A percentile compares a stretch with the other conserved stretches of the same genome.
Conservation (phyloP, 2,329 filamentous ascomycete species). For the Davidsoniella neocaledoniae region DNA sequence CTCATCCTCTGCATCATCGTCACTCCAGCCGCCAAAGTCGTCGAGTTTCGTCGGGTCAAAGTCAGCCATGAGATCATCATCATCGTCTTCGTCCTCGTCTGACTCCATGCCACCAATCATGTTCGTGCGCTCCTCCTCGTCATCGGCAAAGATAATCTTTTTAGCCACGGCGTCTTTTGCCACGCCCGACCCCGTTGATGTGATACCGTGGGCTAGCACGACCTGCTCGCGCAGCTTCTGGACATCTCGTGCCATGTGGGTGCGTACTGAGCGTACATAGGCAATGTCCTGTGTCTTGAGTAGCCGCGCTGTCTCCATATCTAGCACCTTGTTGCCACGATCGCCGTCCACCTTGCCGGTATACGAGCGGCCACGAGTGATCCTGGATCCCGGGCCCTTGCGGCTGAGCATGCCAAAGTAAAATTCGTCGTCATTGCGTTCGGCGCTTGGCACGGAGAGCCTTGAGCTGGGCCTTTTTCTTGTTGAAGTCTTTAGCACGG, state of each 20-base stretch:
- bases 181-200: conserved; percentile 11
- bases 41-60: conserved; percentile 14
- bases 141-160: conserved; percentile 27
- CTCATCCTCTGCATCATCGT: conserved; percentile 20
- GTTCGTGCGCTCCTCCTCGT: conserved; percentile 16
- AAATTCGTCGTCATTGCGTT: conserved; percentile 58
- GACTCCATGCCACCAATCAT: conserved; percentile 22
- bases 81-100: conserved; percentile 18
- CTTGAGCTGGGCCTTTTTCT: conserved; percentile 45
- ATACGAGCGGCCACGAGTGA: conserved; percentile 34
- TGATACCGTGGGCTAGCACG: conserved; percentile 25
- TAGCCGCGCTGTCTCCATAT: conserved; percentile 40
- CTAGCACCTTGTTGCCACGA: conserved; percentile 37
- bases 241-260: conserved; percentile 41
- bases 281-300: conserved; percentile 54
- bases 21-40: conserved; percentile 12
- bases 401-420: conserved; percentile 54
- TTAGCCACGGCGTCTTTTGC: conserved; percentile 18
- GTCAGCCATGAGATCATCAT: conserved; percentile 12
- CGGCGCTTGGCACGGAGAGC: conserved; percentile 40
- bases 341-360: conserved; percentile 40
- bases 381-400: conserved; percentile 33
- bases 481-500: conserved; percentile 48
- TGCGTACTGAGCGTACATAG: conserved; percentile 46
- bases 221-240: conserved; percentile 36